Conservation (phyloP, 208 protist genomes). For the Trypanosoma boissoni region DNA sequence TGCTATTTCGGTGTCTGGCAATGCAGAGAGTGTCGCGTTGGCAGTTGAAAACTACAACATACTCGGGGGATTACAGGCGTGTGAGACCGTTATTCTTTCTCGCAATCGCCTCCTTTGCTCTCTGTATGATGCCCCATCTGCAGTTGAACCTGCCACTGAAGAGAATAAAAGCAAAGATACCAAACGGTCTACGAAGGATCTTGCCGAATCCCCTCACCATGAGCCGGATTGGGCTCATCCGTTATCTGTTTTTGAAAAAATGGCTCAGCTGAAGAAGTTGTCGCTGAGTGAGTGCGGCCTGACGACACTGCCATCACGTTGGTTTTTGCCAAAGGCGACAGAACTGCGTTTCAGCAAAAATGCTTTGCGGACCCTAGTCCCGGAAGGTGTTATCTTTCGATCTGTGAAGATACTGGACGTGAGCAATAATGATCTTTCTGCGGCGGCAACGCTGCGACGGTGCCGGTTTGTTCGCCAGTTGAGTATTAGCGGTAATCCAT, state of each 20-base stretch:
- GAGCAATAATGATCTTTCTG: slow-evolving; percentile 56
- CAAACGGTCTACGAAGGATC: background rate
- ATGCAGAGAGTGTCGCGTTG: slow-evolving; percentile 3
- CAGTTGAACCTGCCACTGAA: slow-evolving; percentile 10
- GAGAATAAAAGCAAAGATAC: slow-evolving; percentile 13
- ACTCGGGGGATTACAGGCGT: slow-evolving; percentile 36
- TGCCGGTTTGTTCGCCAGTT: slow-evolving; percentile 72
- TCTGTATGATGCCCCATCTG: slow-evolving; percentile 16
- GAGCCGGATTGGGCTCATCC: slow-evolving; percentile 48
- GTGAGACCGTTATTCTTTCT: slow-evolving; percentile 77
- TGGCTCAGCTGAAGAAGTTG: slow-evolving; percentile 67
- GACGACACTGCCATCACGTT: slow-evolving; percentile 52
- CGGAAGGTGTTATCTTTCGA: slow-evolving; percentile 76
- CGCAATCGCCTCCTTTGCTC: slow-evolving; percentile 55
- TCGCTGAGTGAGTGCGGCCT: slow-evolving; percentile 77
- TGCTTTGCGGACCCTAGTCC: slow-evolving; percentile 52
- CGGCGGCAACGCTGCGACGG: slow-evolving; percentile 62
- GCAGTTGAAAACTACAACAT: slow-evolving; percentile 57
- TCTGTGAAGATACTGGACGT: slow-evolving; percentile 85
- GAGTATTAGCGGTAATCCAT: slow-evolving; percentile 65
- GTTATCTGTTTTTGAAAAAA: slow-evolving; percentile 68
- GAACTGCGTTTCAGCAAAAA: slow-evolving; percentile 83
- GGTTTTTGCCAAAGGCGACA: slow-evolving; percentile 74
- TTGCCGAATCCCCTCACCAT: background rate
- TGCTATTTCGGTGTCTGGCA: background rate